Base-by-base conservation (phyloP, 2,329 filamentous ascomycete species). In the Hypocrella siamensis region DNA sequence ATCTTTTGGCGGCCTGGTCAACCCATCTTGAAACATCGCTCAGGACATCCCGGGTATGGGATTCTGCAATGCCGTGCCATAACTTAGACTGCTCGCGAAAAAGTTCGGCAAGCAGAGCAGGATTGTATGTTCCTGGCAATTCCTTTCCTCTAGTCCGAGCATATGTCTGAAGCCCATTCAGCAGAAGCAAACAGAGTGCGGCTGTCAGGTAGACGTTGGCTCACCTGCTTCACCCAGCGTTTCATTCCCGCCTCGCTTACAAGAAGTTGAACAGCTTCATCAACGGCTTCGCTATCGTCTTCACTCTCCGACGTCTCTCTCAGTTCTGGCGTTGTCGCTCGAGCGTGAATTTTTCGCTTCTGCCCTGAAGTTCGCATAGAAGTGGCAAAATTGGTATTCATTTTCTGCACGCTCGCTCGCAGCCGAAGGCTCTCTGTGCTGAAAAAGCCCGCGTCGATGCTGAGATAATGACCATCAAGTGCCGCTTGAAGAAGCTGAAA, bases 331-430 rank as follows among this genome's bases (percentile, higher is more conserved):
- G 30, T 22, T 26, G 12, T n/a, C 15, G n/a, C 3, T 11, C 16
- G 8, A n/a, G 4, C 7, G 19, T 17, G 19, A 17, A 38, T 17
- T 18, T 25, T 33, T 8, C 34, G 28, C 24, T 16, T 27, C 30
- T 35, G 28, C 14, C 35, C 38, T 17, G 31, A 14, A 4, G 16
- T 7, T 10, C 31, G 33, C 36, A 46, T 41, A 10, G 31, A 3
- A 14, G 21, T 26, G 5, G 42, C 36, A 32, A 52, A 49, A 1
- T 39, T 19, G 6, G 28, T 37, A 24, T 50, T 46, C 19, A 37
- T 26, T 6, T 35, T n/a, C 25, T 52, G 46, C n/a, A 51, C 27
- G 5, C 37, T 27, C 2, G 47, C 43, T 7, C 49, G 42, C 21
- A 53, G 35, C 26, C 50, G 36, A 12, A 36, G 32, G 29, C 33